Evolutionary conservation across 192 early-diverging fungal species (phyloP).

Genomic region (Lunasporangiospora selenospora): DNA sequence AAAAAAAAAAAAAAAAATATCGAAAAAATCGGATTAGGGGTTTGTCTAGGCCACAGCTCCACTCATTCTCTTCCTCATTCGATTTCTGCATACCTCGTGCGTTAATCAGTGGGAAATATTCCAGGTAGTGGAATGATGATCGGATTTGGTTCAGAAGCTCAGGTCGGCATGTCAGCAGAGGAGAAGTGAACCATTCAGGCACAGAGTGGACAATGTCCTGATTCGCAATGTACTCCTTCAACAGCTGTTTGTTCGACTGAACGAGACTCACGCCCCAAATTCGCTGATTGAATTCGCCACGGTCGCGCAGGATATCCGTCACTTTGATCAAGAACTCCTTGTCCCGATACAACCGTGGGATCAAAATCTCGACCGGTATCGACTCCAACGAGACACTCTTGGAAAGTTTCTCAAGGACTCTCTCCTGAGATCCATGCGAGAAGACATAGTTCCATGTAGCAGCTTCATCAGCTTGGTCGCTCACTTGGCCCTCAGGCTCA

Average conservation of each 20-base stretch:
- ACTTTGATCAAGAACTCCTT: conserved; percentile 14
- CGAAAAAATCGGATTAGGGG: conserved; percentile 2
- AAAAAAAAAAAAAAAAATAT: conserved; percentile 1
- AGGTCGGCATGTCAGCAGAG: conserved; percentile 11
- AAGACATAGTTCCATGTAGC: conserved; percentile 24
- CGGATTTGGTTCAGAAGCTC: conserved; percentile 3
- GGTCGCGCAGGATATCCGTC: conserved; percentile 31
- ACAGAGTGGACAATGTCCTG: not conserved
- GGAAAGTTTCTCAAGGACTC: conserved; percentile 14
- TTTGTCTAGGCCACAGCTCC: too few species aligned
- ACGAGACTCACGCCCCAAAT: conserved; percentile 52
- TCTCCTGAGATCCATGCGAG: conserved; percentile 12
- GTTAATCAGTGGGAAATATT: conserved; percentile 56
- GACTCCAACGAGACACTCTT: conserved; percentile 17
- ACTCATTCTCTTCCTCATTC: not conserved
- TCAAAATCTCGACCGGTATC: conserved; percentile 23
- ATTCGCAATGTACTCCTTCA: conserved; percentile 42
- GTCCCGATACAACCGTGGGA: conserved; percentile 26
- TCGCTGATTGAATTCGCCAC: conserved; percentile 22
- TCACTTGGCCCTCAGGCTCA: not conserved
- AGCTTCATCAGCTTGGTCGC: conserved; percentile 1
- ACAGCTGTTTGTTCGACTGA: conserved; percentile 29
- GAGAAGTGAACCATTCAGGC: conserved; percentile 42
- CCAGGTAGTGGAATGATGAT: conserved; percentile 17
- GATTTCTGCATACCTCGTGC: conserved; percentile 46